phyloP scores from a whole-genome alignment of 495 filamentous ascomycete species.

The Copromyces sp. region DNA sequence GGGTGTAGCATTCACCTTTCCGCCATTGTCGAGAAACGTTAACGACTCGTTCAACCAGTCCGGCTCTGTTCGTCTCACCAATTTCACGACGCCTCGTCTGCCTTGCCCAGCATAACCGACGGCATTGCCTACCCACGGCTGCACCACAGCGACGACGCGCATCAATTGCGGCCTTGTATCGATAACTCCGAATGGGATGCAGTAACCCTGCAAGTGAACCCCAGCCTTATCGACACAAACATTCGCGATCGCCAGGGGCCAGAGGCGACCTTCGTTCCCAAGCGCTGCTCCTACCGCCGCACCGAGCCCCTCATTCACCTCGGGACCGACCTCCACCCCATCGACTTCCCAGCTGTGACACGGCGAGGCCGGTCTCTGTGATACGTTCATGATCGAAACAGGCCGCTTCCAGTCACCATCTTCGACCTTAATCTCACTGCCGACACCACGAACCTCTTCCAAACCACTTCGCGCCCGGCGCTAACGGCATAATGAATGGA shows the following conservation, averaged over 20 bases:
- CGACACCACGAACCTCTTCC: neutral
- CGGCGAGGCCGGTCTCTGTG: constrained; percentile 12
- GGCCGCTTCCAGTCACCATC: constrained; percentile 8
- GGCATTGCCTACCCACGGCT: neutral
- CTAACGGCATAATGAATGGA: constrained; percentile 21
- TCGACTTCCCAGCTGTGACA: constrained; percentile 7
- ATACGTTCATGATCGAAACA: constrained; percentile 18
- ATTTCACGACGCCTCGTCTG: neutral
- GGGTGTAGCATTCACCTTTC: neutral
- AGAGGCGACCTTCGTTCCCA: neutral
- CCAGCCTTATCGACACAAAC: constrained; percentile 21
- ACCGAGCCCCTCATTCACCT: constrained; percentile 13
- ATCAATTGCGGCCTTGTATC: neutral
- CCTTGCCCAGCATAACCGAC: neutral
- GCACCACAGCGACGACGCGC: neutral
- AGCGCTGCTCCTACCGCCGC: neutral
- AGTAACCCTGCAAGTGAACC: neutral
- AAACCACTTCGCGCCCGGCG: constrained; percentile 4
- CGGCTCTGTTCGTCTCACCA: neutral
- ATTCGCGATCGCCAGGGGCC: constrained; percentile 7
- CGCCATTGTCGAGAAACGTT: neutral
- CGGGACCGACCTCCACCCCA: neutral
- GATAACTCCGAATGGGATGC: neutral
- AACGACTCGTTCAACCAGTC: neutral
- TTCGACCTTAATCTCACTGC: constrained; percentile 6